Evolutionary conservation across 1,284 basidiomycete species (phyloP), one percentile per base, ranked within the genome.

Genomic region (Phlebopus sp.): DNA sequence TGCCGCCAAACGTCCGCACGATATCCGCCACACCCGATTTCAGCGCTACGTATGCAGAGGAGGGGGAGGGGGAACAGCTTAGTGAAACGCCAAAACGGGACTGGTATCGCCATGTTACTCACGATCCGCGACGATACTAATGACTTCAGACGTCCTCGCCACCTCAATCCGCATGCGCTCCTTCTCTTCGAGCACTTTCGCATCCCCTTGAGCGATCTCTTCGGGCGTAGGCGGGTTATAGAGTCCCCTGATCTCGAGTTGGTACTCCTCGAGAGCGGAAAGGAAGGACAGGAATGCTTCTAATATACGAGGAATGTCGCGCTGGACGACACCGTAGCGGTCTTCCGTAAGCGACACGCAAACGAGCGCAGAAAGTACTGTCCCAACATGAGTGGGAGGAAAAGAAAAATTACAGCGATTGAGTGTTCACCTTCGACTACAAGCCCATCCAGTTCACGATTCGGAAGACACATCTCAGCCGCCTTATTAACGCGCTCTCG

Each of bases 321-420:
- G 74, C 62, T 93, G 91, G 6, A 91, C 87, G 39, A 85, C 79
- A 10, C 91, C 91, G 57, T 86, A 92, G 21, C 77, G 74, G 66
- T 94, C 91, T 64, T 92, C 90, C 2, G 73, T 72, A 27, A 92
- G 68, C 5, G 90, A 92, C 1, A 82, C 79, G 48, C 82, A 83
- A 4, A 79, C 72, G n/a, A 92, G 71, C 41, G 77, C 75, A 0
- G 84, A 79, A 2, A 93, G 70, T 5, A 82, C 91, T 92, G 57
- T 2, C n/a, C n/a, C n/a, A n/a, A n/a, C n/a, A n/a, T n/a, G n/a
- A n/a, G n/a, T n/a, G n/a, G n/a, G n/a, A n/a, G n/a, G n/a, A n/a
- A n/a, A n/a, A n/a, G n/a, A n/a, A n/a, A n/a, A n/a, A n/a, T 23
- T 23, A 6, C 6, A 23, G 21, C 6, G 21, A 23, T 6, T 23